Evolutionary conservation across 169 alveolate species (phyloP).

Genomic region (Plasmodium gallinaceum): DNA sequence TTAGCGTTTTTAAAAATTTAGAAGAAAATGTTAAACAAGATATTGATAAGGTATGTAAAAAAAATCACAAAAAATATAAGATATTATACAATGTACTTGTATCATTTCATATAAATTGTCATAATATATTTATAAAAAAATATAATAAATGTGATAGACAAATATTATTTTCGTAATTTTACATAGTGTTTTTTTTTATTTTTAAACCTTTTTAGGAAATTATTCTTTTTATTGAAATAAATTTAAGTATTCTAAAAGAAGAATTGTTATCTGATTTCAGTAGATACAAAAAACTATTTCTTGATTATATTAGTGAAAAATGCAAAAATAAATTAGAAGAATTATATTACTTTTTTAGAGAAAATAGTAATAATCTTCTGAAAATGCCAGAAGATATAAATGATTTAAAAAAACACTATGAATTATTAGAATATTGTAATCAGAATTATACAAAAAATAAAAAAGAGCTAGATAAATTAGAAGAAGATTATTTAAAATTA

Average conservation of each 20-base stretch:
- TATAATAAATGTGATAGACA: background rate
- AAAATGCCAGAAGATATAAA: slow-evolving; percentile 49
- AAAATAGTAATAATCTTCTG: slow-evolving; percentile 48
- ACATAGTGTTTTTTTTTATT: background rate
- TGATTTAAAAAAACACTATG: slow-evolving; percentile 54
- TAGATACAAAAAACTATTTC: slow-evolving; percentile 37
- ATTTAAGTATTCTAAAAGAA: slow-evolving; percentile 53
- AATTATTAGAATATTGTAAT: slow-evolving; percentile 49
- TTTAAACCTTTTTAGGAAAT: slow-evolving; percentile 26
- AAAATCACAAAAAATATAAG: too few species aligned
- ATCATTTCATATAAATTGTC: background rate
- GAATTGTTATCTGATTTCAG: slow-evolving; percentile 52
- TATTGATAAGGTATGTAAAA: slow-evolving; percentile 45
- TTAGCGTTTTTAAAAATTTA: slow-evolving; percentile 45
- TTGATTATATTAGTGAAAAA: slow-evolving; percentile 53
- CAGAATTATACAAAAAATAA: slow-evolving; percentile 36
- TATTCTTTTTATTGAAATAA: slow-evolving; percentile 66
- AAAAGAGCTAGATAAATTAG: slow-evolving; percentile 57
- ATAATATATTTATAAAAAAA: background rate
- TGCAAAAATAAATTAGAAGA: slow-evolving; percentile 69
- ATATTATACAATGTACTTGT: too few species aligned
- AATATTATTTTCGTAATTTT: background rate
- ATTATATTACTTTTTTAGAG: slow-evolving; percentile 48
- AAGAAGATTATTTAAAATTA: slow-evolving; percentile 66
- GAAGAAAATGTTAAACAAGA: slow-evolving; percentile 70